Evolutionary conservation across 1,284 basidiomycete species (phyloP), one percentile per base, ranked within the genome.

Genomic region (Boletus semigastroideus): DNA sequence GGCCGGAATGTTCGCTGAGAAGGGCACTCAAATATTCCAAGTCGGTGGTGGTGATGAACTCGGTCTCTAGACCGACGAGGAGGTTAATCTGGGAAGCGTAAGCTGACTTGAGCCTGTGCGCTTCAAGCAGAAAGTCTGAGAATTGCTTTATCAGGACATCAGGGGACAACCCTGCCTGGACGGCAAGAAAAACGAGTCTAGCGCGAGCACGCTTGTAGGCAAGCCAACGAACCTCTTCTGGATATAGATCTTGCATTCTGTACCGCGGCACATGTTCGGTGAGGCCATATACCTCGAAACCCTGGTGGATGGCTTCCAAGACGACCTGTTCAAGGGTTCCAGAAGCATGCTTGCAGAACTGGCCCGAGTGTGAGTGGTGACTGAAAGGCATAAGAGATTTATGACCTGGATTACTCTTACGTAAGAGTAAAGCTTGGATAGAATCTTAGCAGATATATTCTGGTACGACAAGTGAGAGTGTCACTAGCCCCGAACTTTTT

Each of bases 231-330:
- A 93, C 94, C 83, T 99, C 96, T 77, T 99, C 96, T 14, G 95
- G 96, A 67, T 98, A 99, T 33, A 98, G 75, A 69, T 99, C 94
- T 34, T 80, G 67, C 2, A 61, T 48, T 52, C 92, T 78, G 69
- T 93, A 94, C 31, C 96, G 84, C 36, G 96, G 96, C 42, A 90
- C 88, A 71, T 99, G 97, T 71, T 99, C 96, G n/a, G 87, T 91
- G 52, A 99, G 76, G 5, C 94, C 93, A 65, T 89, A 98, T 1
- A 90, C 77, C 52, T 80, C 75, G 68, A 98, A 99, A 0, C 87
- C 84, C 66, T 88, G 80, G 3, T 73, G 65, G 50, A 93, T 86
- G 11, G 97, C 95, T 58, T 87, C 85, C 6, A 75, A 66, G 1
- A 97, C 86, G 14, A 95, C 87, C 3, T 90, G 82, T 57, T 94